Base-by-base conservation (phyloP, 2,329 filamentous ascomycete species). In the Cladosporium sp. region DNA sequence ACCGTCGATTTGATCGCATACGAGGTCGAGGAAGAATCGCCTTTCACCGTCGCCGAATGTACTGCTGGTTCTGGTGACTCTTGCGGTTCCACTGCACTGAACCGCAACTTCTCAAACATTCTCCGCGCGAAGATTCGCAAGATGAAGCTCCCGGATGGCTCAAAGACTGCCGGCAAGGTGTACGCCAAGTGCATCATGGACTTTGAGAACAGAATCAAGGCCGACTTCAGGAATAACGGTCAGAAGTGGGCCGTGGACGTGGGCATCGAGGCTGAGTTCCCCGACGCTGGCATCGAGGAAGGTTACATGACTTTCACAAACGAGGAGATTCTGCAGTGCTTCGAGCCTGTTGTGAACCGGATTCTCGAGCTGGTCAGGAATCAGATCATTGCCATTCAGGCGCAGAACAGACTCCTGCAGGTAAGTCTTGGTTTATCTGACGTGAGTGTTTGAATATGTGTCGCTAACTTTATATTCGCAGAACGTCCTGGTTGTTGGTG, bases 151-250 rank as follows among this genome's bases (percentile, higher is more conserved):
- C 93, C 95, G 1, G 94, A 98, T 76, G 94, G 93, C 56, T 97
- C 94, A 72, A 96, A 94, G 81, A 98, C 93, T 2, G 94, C 95
- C n/a, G 94, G 94, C 52, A 93, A 94, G 79, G 95, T 99, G 64
- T 98, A 98, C 79, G 94, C 94, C 71, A 98, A 98, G 83, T 98
- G 94, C 79, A 98, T 99, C 80, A 98, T 98, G 94, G 95, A 99
- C 80, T 99, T 99, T 75, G 95, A 99, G 83, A 98, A 98, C 86
- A 86, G 95, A 78, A 97, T 99, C 86, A 99, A 99, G 85, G 95
- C 95, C 59, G 95, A 98, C 79, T 99, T 99, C 89, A 89, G 95
- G 70, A 98, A 98, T 83, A 98, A 97, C 79, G 93, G 94, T 59
- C 94, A 98, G 80, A 98, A 98, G 80, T 98, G 95, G 95, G 95